Evolutionary conservation across 768 basidiomycete species (phyloP).

Genomic region (Rhizopogon salebrosus): DNA sequence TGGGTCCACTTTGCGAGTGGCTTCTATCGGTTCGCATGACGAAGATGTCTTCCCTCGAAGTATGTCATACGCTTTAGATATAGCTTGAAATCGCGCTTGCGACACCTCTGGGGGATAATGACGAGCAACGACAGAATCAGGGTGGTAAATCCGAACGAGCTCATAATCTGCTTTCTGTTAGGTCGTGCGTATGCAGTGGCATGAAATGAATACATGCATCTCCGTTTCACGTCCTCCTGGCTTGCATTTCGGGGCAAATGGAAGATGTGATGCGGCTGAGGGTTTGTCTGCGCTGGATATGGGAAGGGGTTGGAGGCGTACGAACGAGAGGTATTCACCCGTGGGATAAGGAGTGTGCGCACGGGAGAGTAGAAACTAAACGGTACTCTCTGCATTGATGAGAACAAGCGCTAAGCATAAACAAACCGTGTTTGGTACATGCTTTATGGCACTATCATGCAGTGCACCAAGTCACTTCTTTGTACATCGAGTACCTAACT

Average conservation of each 20-base stretch:
- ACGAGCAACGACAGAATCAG: slow-evolving; percentile 52
- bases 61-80: slow-evolving; percentile 62
- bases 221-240: slow-evolving; percentile 48
- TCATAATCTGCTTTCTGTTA: slow-evolving; percentile 53
- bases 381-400: background rate
- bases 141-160: slow-evolving; percentile 76
- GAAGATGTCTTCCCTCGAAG: slow-evolving; percentile 44
- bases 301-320: slow-evolving; percentile 36
- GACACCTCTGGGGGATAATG: slow-evolving; percentile 41
- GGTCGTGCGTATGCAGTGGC: slow-evolving; percentile 2
- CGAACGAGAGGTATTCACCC: slow-evolving; percentile 8
- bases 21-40: slow-evolving; percentile 10
- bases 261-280: slow-evolving; percentile 60
- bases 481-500: too few species aligned
- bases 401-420: too few species aligned
- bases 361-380: background rate
- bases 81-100: slow-evolving; percentile 64
- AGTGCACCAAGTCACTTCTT: too few species aligned
- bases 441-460: too few species aligned
- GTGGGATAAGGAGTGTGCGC: slow-evolving; percentile 2
- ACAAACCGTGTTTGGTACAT: too few species aligned
- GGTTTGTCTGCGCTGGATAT: slow-evolving; percentile 44
- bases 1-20: slow-evolving; percentile 27
- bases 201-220: slow-evolving; percentile 28
- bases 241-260: slow-evolving; percentile 51